Conservation (phyloP, 2,329 filamentous ascomycete genomes). For the Ceratocystis albifundus region DNA sequence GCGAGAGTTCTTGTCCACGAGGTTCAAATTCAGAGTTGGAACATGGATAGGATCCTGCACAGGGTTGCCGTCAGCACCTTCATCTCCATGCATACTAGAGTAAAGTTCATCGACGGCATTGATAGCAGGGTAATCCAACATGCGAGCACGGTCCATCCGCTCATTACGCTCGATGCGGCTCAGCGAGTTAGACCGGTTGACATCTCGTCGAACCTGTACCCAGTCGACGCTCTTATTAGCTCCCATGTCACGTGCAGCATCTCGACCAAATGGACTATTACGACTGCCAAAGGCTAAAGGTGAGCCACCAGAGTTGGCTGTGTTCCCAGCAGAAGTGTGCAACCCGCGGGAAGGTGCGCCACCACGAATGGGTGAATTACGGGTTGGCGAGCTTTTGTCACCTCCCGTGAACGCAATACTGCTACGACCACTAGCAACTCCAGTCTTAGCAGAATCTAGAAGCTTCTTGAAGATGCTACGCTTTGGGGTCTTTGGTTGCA, state of each 20-base stretch:
- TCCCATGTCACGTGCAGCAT: conserved; percentile 59
- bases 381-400: conserved; percentile 17
- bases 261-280: conserved; percentile 32
- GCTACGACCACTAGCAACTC: conserved; percentile 76
- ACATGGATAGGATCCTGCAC: conserved; percentile 78
- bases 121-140: conserved; percentile 83
- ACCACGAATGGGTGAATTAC: conserved; percentile 29
- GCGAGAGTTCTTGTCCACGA: conserved; percentile 91
- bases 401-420: conserved; percentile 57
- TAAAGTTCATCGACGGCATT: conserved; percentile 83
- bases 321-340: conserved; percentile 27
- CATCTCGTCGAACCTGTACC: conserved; percentile 93
- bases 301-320: conserved; percentile 27
- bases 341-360: conserved; percentile 27
- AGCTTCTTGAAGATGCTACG: conserved; percentile 93
- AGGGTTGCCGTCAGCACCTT: conserved; percentile 71
- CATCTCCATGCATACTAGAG: conserved; percentile 76
- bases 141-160: conserved; percentile 76
- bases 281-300: conserved; percentile 28
- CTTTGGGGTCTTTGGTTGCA: conserved; percentile 65
- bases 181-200: conserved; percentile 88
- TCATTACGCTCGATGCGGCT: conserved; percentile 81
- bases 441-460: conserved; percentile 84
- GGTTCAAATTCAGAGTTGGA: conserved; percentile 60
- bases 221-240: conserved; percentile 58